Evolutionary conservation across 768 basidiomycete genomes (phyloP).

Genomic region (Coprinopsis marcescibilis): DNA sequence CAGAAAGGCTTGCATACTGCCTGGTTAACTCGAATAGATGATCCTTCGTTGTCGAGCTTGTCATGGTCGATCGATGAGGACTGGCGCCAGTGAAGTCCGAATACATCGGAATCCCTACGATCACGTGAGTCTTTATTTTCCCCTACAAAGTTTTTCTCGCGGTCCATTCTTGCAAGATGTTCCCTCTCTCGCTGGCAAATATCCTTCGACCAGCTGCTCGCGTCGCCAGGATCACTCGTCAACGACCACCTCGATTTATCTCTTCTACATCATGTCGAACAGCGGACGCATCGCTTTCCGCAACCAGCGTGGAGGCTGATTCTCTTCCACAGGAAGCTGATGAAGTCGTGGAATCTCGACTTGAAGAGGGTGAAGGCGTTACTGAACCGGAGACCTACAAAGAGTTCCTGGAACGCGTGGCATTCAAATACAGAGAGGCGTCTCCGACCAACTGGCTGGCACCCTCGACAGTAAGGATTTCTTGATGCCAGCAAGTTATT

Average conservation of each 20-base stretch:
- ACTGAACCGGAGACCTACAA: conserved; percentile 25
- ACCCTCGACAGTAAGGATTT: conserved; percentile 43
- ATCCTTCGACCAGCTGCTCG: not conserved
- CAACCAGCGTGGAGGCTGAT: conserved; percentile 14
- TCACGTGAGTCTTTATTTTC: conserved; percentile 13
- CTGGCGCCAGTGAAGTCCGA: not conserved
- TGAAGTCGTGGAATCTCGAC: too few relatives aligned
- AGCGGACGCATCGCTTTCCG: conserved; percentile 5
- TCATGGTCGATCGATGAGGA: not conserved
- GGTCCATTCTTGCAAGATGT: conserved; percentile 21
- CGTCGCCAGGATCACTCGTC: not conserved
- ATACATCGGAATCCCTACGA: conserved; percentile 19
- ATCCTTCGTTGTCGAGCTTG: not conserved
- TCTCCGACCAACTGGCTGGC: conserved; percentile 60
- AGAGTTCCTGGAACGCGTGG: conserved; percentile 39
- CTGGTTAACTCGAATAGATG: conserved; percentile 40
- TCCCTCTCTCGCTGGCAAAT: conserved; percentile 28
- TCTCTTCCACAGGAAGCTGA: too few relatives aligned
- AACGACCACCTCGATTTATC: conserved; percentile 18
- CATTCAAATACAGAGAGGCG: conserved; percentile 36
- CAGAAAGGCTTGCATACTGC: conserved; percentile 46
- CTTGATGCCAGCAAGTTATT: conserved; percentile 4
- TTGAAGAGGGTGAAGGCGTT: not conserved
- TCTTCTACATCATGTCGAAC: conserved; percentile 18
- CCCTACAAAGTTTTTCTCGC: conserved; percentile 17